phyloP scores from a whole-genome alignment of 1,284 basidiomycete species.

The Melampsora americana region DNA sequence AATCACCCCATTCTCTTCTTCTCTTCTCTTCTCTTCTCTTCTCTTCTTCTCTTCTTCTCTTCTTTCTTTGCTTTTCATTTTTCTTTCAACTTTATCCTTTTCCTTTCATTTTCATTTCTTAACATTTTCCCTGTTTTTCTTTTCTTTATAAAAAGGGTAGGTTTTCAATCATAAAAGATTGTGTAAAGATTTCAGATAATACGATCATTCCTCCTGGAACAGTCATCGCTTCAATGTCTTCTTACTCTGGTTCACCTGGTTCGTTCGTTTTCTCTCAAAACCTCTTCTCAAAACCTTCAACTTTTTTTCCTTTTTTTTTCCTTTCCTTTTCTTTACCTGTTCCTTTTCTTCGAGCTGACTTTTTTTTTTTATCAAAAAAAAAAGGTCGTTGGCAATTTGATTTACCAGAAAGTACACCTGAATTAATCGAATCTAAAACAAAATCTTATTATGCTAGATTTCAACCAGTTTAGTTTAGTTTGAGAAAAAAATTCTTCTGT shows the following conservation, averaged over 20 bases:
- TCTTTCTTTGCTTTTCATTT: no score
- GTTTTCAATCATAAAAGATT: conserved; percentile 94
- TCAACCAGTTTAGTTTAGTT: conserved; percentile 55
- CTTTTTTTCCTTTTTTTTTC: not conserved
- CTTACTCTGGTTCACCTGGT: conserved; percentile 89
- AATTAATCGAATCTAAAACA: conserved; percentile 70
- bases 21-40: no score
- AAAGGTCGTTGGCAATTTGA: conserved; percentile 78
- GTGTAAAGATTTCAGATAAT: conserved; percentile 78
- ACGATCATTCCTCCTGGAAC: conserved; percentile 87
- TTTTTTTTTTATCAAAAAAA: no score
- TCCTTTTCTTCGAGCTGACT: no score
- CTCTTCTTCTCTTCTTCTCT: no score
- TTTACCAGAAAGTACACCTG: conserved; percentile 83
- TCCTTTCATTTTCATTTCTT: no score
- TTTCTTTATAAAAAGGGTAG: conserved; percentile 71
- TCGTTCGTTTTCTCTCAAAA: no score
- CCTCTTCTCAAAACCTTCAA: no score
- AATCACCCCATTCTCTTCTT: no score
- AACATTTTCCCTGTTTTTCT: no score
- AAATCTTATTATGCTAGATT: conserved; percentile 74
- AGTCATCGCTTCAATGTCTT: conserved; percentile 79
- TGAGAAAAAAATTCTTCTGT: no score
- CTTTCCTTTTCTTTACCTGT: conserved; percentile 38
- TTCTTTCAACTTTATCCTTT: no score